Conservation (phyloP, 805 yeast genomes). For the Starmerella powellii region DNA sequence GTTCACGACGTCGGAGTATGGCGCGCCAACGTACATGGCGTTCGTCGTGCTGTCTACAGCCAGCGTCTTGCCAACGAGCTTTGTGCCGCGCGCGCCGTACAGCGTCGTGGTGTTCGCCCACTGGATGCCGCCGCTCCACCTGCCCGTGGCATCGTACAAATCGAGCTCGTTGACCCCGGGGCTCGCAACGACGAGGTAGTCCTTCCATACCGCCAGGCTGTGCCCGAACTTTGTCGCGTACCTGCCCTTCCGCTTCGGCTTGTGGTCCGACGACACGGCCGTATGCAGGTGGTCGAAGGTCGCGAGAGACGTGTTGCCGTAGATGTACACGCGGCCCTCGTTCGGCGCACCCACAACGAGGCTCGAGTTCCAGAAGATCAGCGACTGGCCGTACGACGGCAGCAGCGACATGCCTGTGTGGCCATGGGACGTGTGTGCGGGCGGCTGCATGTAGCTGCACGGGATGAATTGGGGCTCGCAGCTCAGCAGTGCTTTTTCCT, state of each 20-base stretch:
- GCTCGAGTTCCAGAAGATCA: slow-evolving; percentile 10
- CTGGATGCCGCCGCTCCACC: slow-evolving; percentile 24
- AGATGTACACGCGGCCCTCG: slow-evolving; percentile 16
- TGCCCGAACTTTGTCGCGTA: slow-evolving; percentile 34
- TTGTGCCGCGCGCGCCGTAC: slow-evolving; percentile 35
- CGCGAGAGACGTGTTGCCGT: slow-evolving; percentile 2
- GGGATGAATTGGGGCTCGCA: neutral
- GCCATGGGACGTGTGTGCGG: neutral
- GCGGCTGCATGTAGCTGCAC: neutral
- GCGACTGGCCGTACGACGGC: slow-evolving; percentile 15
- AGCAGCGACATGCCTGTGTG: neutral
- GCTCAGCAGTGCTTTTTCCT: neutral
- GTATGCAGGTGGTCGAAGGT: neutral
- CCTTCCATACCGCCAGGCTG: slow-evolving; percentile 27
- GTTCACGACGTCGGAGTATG: slow-evolving; percentile 13
- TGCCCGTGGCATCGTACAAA: slow-evolving; percentile 27
- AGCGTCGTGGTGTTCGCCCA: slow-evolving; percentile 24
- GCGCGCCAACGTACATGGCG: slow-evolving; percentile 36
- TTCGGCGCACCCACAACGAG: slow-evolving; percentile 20
- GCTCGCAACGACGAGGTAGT: slow-evolving; percentile 37
- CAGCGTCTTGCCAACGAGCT: slow-evolving; percentile 34
- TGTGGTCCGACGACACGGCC: neutral
- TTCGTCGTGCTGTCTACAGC: slow-evolving; percentile 29
- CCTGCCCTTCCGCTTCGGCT: slow-evolving; percentile 12
- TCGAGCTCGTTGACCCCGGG: slow-evolving; percentile 42